A percentile compares a stretch with the other conserved stretches of the same genome.
Conservation (phyloP, 1,284 basidiomycete genomes). For the Trichosporon ovoides region DNA sequence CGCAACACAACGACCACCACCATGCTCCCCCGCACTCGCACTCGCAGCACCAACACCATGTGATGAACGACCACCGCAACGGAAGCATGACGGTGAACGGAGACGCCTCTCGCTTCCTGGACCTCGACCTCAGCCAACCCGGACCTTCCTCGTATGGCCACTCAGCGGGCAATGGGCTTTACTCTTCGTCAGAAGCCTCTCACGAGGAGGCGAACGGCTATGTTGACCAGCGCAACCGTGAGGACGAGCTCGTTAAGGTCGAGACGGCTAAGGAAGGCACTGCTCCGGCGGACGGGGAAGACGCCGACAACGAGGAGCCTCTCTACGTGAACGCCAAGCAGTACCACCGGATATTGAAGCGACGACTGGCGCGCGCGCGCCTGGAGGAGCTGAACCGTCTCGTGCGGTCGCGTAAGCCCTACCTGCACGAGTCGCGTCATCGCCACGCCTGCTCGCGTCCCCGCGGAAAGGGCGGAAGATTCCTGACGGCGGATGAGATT, state of each 20-base stretch:
- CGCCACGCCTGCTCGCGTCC: conserved; percentile 96
- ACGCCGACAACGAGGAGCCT: conserved; percentile 75
- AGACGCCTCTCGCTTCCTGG: conserved; percentile 29
- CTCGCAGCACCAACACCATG: conserved; percentile 9
- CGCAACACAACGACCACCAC: conserved; percentile 8
- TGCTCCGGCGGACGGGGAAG: conserved; percentile 20
- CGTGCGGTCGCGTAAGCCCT: conserved; percentile 89
- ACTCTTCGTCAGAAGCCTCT: conserved; percentile 16
- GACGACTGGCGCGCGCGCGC: conserved; percentile 76
- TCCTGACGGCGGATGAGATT: conserved; percentile 91
- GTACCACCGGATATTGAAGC: conserved; percentile 92
- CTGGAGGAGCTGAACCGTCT: conserved; percentile 87
- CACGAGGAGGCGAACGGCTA: conserved; percentile 9
- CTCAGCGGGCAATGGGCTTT: conserved; percentile 6
- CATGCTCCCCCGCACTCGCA: neutral
- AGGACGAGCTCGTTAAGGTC: conserved; percentile 23
- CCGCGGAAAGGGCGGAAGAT: conserved; percentile 90
- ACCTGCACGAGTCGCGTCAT: conserved; percentile 94
- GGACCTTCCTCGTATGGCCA: conserved; percentile 31
- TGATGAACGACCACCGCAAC: conserved; percentile 12
- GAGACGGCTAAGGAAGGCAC: conserved; percentile 23
- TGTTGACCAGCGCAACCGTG: conserved; percentile 9
- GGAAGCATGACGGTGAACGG: conserved; percentile 14
- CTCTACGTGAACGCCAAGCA: conserved; percentile 97
- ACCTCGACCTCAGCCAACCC: conserved; percentile 30